These are phyloP conservation scores for Baorangia bicolor DNA, from an alignment of 768 basidiomycete species.

Conservation along the genomic window DNA sequence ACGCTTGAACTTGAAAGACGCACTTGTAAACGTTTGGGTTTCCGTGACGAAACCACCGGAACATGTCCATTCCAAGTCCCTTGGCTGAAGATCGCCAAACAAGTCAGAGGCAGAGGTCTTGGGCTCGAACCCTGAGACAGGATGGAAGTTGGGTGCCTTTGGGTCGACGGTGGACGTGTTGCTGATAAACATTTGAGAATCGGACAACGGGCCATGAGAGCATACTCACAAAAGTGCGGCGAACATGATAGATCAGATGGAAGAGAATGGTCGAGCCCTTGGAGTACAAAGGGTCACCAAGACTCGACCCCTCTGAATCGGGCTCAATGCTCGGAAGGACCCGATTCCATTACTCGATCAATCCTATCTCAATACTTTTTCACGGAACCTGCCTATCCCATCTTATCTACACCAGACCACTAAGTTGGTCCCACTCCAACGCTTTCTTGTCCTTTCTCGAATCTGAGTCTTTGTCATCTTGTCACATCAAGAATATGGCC, in stretches of 20 bases:
- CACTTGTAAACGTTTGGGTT: slow-evolving; percentile 86
- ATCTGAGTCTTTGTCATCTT: not conserved
- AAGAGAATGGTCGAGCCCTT: not conserved
- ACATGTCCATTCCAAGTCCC: slow-evolving; percentile 83
- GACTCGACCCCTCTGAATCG: slow-evolving; percentile 9
- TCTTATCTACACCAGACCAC: no score
- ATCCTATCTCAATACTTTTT: no score
- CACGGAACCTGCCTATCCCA: no score
- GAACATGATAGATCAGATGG: slow-evolving; percentile 59
- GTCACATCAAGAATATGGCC: not conserved
- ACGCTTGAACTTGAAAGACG: no score
- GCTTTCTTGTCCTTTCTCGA: no score
- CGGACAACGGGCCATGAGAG: not conserved
- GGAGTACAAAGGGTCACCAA: not conserved
- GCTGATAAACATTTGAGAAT: slow-evolving; percentile 34
- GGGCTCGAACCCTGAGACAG: slow-evolving; percentile 57
- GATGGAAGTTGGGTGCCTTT: slow-evolving; percentile 76
- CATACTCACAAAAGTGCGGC: slow-evolving; percentile 74
- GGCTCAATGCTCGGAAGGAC: slow-evolving; percentile 7
- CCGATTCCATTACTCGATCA: not conserved
- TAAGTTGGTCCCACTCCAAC: not conserved
- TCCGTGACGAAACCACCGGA: slow-evolving; percentile 85
- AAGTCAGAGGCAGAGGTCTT: slow-evolving; percentile 54
- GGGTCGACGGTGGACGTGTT: slow-evolving; percentile 59
- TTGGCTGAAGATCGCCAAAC: slow-evolving; percentile 71